These are phyloP conservation scores for Fusarium anthophilum DNA, from an alignment of 2,329 filamentous ascomycete species.

Conservation along the genomic window DNA sequence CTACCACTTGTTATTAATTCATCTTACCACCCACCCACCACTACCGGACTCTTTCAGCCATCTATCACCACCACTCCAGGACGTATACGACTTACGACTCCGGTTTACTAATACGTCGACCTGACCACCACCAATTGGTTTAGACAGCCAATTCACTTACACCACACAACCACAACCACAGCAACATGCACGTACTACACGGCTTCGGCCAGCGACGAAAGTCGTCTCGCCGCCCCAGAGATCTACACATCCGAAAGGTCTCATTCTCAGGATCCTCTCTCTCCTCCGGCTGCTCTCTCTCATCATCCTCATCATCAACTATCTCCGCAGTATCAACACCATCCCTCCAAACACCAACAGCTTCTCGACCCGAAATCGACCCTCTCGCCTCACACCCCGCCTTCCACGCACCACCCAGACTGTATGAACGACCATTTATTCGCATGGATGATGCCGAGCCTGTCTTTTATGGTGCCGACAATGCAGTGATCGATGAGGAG, in stretches of 20 bases:
- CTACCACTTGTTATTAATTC: slow-evolving; percentile 14
- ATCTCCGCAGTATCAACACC: slow-evolving; percentile 33
- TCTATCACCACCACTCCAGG: not conserved
- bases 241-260: slow-evolving; percentile 54
- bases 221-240: slow-evolving; percentile 46
- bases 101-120: not conserved
- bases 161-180: not conserved
- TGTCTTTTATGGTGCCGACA: slow-evolving; percentile 41
- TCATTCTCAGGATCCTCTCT: slow-evolving; percentile 54
- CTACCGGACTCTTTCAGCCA: not conserved
- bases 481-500: slow-evolving; percentile 39
- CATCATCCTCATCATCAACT: slow-evolving; percentile 47
- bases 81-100: slow-evolving; percentile 4
- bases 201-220: slow-evolving; percentile 51
- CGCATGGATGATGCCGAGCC: slow-evolving; percentile 39
- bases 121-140: not conserved
- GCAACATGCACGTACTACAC: slow-evolving; percentile 50
- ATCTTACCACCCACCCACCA: not conserved
- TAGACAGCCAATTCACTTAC: not conserved
- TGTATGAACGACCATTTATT: slow-evolving; percentile 50
- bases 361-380: slow-evolving; percentile 44
- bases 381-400: slow-evolving; percentile 49
- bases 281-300: slow-evolving; percentile 49
- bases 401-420: slow-evolving; percentile 49
- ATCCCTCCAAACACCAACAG: slow-evolving; percentile 37